phyloP scores from a whole-genome alignment of 2,329 filamentous ascomycete species.

The Colletotrichum simmondsii region DNA sequence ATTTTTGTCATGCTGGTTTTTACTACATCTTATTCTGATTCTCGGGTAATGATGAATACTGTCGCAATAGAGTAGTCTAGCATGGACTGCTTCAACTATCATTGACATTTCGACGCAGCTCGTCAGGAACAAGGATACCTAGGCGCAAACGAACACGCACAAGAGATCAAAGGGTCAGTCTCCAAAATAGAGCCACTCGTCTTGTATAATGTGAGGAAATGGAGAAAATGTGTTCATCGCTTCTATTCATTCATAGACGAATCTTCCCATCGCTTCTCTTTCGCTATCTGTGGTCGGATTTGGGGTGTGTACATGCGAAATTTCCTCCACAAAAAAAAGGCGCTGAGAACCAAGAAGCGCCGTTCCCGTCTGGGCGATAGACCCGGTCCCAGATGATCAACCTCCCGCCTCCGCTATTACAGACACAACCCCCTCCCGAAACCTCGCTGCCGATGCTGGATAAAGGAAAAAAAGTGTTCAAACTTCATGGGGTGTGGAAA shows the following conservation, averaged over 20 bases:
- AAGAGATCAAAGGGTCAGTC: not conserved
- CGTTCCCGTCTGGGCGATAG: not conserved
- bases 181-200: not conserved
- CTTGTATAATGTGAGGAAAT: not conserved
- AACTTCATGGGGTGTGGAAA: constrained; percentile 1
- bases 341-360: not conserved
- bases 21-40: too few relatives aligned
- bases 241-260: not conserved
- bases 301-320: not conserved
- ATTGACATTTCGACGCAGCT: too few relatives aligned
- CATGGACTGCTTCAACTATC: too few relatives aligned
- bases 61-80: too few relatives aligned
- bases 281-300: not conserved
- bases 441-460: constrained; percentile 23
- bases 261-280: not conserved
- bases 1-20: not conserved
- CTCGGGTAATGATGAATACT: too few relatives aligned
- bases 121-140: not conserved
- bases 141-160: not conserved
- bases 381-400: not conserved
- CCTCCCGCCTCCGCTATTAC: constrained; percentile 11
- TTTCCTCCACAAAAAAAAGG: not conserved
- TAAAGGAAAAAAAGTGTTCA: constrained; percentile 3
- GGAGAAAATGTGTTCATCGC: not conserved
- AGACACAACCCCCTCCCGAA: not conserved